Percentiles rank a stretch among this genome's conserved stretches.
These are phyloP conservation scores for Antrodiella citrinella DNA, from an alignment of 768 basidiomycete species.

Conservation along the genomic window DNA sequence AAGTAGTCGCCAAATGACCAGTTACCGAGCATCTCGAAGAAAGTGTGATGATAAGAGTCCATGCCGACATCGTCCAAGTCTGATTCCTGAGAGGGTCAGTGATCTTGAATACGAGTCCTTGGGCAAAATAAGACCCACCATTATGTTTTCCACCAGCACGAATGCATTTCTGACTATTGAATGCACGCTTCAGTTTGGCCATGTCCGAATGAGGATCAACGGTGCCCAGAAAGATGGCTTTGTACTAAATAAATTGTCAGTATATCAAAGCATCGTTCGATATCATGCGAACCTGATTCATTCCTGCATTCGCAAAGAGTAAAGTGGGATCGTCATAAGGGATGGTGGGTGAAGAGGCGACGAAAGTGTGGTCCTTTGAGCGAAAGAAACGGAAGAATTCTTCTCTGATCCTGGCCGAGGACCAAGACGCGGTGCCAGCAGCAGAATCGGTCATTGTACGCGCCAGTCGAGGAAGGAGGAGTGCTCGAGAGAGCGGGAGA, in stretches of 20 bases:
- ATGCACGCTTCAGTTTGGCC: constrained; percentile 85
- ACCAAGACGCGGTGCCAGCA: constrained; percentile 40
- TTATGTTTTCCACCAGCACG: constrained; percentile 99
- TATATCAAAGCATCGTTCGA: background rate
- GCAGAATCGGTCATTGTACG: too few relatives aligned
- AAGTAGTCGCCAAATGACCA: constrained; percentile 99
- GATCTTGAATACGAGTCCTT: constrained; percentile 3
- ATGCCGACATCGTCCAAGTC: constrained; percentile 99
- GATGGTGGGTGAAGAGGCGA: constrained; percentile 86
- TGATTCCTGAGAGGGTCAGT: too few relatives aligned
- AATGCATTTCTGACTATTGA: constrained; percentile 97
- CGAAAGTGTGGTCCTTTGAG: constrained; percentile 74
- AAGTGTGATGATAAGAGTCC: constrained; percentile 96
- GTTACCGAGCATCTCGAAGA: constrained; percentile 99
- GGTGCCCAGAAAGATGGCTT: constrained; percentile 95
- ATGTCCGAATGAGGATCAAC: constrained; percentile 93
- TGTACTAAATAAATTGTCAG: constrained; percentile 52
- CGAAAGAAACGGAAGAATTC: constrained; percentile 90
- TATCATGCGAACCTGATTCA: constrained; percentile 65
- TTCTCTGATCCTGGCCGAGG: constrained; percentile 75
- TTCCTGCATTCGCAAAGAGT: constrained; percentile 96
- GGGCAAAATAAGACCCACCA: constrained; percentile 37
- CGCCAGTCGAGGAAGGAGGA: too few relatives aligned
- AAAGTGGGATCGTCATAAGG: constrained; percentile 98
- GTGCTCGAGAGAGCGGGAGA: too few relatives aligned